Evolutionary conservation across 2,329 filamentous ascomycete genomes (phyloP).

Genomic region (Colletotrichum ledebouriae): DNA sequence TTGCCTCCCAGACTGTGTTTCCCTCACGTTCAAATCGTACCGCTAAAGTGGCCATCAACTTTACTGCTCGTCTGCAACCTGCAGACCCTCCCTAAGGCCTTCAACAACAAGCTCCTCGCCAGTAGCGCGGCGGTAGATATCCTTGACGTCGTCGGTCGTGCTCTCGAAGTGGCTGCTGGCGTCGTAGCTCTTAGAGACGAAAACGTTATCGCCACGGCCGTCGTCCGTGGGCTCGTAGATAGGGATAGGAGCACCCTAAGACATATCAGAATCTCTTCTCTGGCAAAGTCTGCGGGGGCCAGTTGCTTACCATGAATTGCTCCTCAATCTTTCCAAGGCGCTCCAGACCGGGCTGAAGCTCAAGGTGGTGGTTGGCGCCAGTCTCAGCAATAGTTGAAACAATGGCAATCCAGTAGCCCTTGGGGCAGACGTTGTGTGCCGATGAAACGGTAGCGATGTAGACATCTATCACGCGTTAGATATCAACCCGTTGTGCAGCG

Average conservation of each 20-base stretch:
- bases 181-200: conserved; percentile 98
- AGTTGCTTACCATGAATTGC: conserved; percentile 83
- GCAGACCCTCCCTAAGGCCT: conserved; percentile 83
- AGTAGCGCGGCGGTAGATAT: conserved; percentile 88
- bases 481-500: background rate
- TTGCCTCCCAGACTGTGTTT: conserved; percentile 36
- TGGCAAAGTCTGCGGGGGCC: background rate
- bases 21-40: conserved; percentile 9
- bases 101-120: conserved; percentile 91
- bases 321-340: conserved; percentile 94
- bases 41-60: conserved; percentile 2
- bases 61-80: conserved; percentile 77
- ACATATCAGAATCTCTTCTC: conserved; percentile 14
- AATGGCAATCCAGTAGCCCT: conserved; percentile 99
- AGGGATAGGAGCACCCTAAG: conserved; percentile 83
- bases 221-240: conserved; percentile 91
- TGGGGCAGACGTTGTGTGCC: conserved; percentile 97
- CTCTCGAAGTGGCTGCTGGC: conserved; percentile 98
- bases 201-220: conserved; percentile 90
- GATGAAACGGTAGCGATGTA: conserved; percentile 97
- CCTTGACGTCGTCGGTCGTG: conserved; percentile 88
- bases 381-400: conserved; percentile 97
- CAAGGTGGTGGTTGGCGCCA: conserved; percentile 92
- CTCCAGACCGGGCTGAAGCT: conserved; percentile 92
- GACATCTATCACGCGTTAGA: conserved; percentile 74